Conservation (phyloP, 306 rosid species). For the Casuarina equisetifolia region DNA sequence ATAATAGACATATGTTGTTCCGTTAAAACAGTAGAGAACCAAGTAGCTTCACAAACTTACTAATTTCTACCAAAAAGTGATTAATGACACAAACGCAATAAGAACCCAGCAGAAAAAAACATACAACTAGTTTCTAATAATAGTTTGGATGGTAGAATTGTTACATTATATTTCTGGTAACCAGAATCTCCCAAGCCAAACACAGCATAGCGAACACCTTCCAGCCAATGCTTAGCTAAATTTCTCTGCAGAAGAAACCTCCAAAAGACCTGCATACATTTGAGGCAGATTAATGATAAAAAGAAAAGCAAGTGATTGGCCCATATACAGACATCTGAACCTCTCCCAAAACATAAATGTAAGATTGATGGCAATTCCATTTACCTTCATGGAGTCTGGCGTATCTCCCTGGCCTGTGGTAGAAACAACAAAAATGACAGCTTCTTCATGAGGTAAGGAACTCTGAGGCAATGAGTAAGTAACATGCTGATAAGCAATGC, state of each 20-base stretch:
- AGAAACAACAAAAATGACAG: constrained; percentile 83
- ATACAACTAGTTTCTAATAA: background rate
- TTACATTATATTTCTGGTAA: constrained; percentile 89
- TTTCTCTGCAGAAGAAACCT: constrained; percentile 74
- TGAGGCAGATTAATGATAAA: constrained; percentile 8
- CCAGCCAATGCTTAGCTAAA: constrained; percentile 67
- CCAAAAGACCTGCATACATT: constrained; percentile 75
- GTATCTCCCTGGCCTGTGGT: constrained; percentile 97
- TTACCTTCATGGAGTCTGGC: constrained; percentile 89
- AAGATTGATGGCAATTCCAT: background rate
- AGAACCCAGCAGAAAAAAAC: background rate
- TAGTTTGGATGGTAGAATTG: constrained; percentile 14
- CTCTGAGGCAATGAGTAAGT: constrained; percentile 43
- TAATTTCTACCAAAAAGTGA: background rate
- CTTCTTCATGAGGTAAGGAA: constrained; percentile 54
- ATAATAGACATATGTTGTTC: background rate
- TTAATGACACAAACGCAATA: background rate
- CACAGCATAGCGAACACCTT: constrained; percentile 68
- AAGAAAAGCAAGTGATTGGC: background rate
- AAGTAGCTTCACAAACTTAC: background rate
- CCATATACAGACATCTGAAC: background rate
- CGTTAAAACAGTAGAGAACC: background rate
- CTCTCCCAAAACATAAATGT: background rate
- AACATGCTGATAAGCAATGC: constrained; percentile 7
- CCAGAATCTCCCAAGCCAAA: constrained; percentile 95